Conservation (phyloP, 2,329 filamentous ascomycete genomes). For the Blumeria hordei region DNA sequence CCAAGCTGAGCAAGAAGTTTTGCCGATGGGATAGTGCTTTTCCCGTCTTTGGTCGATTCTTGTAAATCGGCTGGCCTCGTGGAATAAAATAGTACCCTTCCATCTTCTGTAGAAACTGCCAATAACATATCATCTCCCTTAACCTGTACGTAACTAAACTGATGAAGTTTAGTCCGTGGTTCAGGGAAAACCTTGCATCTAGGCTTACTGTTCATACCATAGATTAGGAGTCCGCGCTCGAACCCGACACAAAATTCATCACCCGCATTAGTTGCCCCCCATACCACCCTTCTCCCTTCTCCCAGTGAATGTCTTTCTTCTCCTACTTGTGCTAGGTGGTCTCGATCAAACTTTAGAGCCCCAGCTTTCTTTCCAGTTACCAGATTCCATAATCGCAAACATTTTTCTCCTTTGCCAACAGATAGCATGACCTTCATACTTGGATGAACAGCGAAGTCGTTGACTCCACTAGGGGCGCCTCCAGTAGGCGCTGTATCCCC, state of each 20-base stretch:
- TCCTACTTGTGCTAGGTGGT: slow-evolving; percentile 48
- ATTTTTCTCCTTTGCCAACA: slow-evolving; percentile 69
- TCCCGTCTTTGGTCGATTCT: slow-evolving; percentile 15
- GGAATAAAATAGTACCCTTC: slow-evolving; percentile 61
- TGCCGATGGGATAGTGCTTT: slow-evolving; percentile 30
- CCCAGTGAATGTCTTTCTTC: slow-evolving; percentile 56
- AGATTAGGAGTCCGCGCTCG: slow-evolving; percentile 63
- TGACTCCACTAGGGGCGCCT: slow-evolving; percentile 65
- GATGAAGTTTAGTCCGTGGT: slow-evolving; percentile 56
- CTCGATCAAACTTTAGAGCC: slow-evolving; percentile 60
- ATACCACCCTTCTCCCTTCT: slow-evolving; percentile 61
- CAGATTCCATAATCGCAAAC: slow-evolving; percentile 87
- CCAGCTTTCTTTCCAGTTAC: slow-evolving; percentile 92
- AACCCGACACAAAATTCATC: slow-evolving; percentile 81
- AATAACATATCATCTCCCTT: slow-evolving; percentile 32
- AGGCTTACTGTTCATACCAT: slow-evolving; percentile 68
- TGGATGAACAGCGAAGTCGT: slow-evolving; percentile 86
- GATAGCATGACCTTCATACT: slow-evolving; percentile 93
- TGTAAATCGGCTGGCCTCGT: slow-evolving; percentile 28
- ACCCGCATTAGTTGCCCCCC: slow-evolving; percentile 47
- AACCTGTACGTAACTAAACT: slow-evolving; percentile 45
- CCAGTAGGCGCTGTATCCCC: slow-evolving; percentile 74
- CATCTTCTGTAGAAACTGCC: slow-evolving; percentile 73
- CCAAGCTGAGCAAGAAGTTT: slow-evolving; percentile 55
- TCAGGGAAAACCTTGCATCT: slow-evolving; percentile 47